These are phyloP conservation scores for Verticillium alfalfae DNA, from an alignment of 2,329 filamentous ascomycete species.

Conservation along the genomic window DNA sequence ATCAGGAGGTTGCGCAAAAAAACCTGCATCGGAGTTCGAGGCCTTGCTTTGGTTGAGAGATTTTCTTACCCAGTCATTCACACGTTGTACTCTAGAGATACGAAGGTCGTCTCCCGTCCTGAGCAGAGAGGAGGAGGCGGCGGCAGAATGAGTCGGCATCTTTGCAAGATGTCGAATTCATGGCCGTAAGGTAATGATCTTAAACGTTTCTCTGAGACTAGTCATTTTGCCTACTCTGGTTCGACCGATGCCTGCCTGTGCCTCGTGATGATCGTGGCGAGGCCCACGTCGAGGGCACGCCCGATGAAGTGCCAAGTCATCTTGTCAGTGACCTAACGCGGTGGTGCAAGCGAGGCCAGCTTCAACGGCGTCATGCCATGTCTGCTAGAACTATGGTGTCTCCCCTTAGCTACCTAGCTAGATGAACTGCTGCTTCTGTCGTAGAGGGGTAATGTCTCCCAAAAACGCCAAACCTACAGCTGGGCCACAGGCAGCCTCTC, in stretches of 20 bases:
- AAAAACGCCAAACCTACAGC: too few relatives aligned
- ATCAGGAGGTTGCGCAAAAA: neutral
- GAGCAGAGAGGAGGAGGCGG: neutral
- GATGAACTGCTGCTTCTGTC: too few relatives aligned
- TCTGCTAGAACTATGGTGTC: too few relatives aligned
- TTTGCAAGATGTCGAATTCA: neutral
- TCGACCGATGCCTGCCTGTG: neutral
- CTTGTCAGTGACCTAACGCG: neutral
- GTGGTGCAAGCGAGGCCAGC: too few relatives aligned
- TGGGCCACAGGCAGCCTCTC: too few relatives aligned
- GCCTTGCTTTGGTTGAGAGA: constrained; percentile 1
- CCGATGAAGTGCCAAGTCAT: neutral
- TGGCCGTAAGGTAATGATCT: neutral
- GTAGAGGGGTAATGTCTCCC: too few relatives aligned
- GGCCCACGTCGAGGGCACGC: neutral
- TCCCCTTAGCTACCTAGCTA: too few relatives aligned
- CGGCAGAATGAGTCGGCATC: neutral
- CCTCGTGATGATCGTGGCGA: too few relatives aligned
- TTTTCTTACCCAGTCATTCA: neutral
- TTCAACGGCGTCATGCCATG: too few relatives aligned
- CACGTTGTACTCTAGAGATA: neutral
- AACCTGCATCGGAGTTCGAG: constrained; percentile 5
- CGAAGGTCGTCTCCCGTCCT: neutral
- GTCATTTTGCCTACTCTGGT: neutral
- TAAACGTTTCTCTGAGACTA: neutral